Evolutionary conservation across 176 grass and related monocot genomes (phyloP).

Genomic region (Miscanthus lutarioriparius): DNA sequence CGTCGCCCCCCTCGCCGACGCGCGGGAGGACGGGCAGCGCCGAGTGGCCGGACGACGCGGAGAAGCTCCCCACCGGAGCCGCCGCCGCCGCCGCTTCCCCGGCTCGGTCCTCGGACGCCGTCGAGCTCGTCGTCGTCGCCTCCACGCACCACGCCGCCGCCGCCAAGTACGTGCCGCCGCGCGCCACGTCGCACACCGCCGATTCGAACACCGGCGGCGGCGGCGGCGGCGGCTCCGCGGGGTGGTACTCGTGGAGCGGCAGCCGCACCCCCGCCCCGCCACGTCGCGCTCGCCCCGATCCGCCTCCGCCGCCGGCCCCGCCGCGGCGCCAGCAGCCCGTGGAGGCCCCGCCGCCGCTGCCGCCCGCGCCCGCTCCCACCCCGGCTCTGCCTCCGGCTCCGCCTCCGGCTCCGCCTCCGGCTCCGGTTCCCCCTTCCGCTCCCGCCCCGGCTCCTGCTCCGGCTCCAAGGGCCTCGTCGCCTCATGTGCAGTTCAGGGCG

Average conservation of each 20-base stretch:
- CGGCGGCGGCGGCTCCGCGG: not conserved
- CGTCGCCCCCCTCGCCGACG: not conserved
- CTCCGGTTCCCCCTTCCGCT: not conserved
- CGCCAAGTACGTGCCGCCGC: constrained; percentile 45
- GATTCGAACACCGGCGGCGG: not conserved
- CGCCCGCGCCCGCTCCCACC: not conserved
- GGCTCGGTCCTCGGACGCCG: not conserved
- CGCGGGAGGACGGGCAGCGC: not conserved
- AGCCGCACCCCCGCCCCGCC: not conserved
- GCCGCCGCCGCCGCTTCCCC: not conserved
- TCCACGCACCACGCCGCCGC: not conserved
- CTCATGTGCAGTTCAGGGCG: not conserved
- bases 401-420: not conserved
- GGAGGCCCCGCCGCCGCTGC: not conserved
- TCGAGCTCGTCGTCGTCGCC: constrained; percentile 6
- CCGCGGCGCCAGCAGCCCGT: not conserved
- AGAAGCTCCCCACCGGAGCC: not conserved
- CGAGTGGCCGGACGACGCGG: constrained; percentile 11
- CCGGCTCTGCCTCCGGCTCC: not conserved
- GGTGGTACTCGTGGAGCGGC: constrained; percentile 52
- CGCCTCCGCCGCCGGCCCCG: not conserved
- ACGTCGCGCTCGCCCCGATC: not conserved
- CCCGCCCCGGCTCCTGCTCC: not conserved
- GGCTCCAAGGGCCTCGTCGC: not conserved
- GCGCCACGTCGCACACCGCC: not conserved